These are phyloP conservation scores for Hymenoscyphus scutula DNA, from an alignment of 2,329 filamentous ascomycete genomes.

Conservation along the genomic window DNA sequence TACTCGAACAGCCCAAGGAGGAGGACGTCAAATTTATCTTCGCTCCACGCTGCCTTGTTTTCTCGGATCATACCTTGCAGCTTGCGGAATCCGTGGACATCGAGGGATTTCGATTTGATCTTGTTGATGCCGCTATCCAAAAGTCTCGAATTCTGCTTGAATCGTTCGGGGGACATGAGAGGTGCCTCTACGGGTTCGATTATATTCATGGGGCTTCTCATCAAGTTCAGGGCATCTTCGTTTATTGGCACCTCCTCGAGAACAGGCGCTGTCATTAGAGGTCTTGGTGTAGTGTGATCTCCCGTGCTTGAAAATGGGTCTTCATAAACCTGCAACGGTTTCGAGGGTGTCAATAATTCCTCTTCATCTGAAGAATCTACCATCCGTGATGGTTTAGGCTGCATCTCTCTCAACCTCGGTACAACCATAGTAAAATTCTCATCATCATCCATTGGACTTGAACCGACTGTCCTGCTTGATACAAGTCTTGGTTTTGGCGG, in stretches of 20 bases:
- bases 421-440: constrained; percentile 55
- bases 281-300: constrained; percentile 47
- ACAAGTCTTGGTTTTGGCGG: constrained; percentile 24
- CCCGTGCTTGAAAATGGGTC: constrained; percentile 53
- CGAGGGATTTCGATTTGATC: constrained; percentile 68
- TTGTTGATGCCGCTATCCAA: constrained; percentile 73
- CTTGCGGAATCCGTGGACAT: constrained; percentile 78
- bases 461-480: constrained; percentile 22
- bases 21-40: constrained; percentile 67
- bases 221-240: constrained; percentile 42
- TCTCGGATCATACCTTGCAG: constrained; percentile 72
- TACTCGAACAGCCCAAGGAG: constrained; percentile 69
- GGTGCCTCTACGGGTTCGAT: constrained; percentile 23
- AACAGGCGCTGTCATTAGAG: constrained; percentile 47
- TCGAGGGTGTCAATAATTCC: constrained; percentile 28
- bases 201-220: constrained; percentile 22
- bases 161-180: constrained; percentile 49
- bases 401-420: constrained; percentile 41
- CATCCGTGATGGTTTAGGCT: constrained; percentile 36
- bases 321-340: constrained; percentile 54
- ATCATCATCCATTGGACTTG: constrained; percentile 46
- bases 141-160: constrained; percentile 58
- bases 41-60: constrained; percentile 59
- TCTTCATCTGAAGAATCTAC: constrained; percentile 43
- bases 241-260: constrained; percentile 61